Base-by-base conservation (phyloP, 148 eudicot species). In the Arctostaphylos glauca region DNA sequence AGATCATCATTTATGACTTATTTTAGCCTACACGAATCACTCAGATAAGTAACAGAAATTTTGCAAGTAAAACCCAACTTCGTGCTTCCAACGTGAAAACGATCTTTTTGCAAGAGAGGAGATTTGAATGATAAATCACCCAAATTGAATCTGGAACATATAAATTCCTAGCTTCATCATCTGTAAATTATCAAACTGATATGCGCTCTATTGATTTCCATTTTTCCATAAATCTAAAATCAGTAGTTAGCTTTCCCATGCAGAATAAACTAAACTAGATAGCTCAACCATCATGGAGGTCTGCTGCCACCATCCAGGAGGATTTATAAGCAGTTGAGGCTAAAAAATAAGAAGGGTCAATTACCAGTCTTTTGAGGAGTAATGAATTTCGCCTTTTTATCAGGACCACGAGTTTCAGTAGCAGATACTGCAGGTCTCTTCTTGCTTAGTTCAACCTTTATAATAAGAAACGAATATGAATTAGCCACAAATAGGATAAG, bases 291-390 rank as follows among this genome's bases (percentile, higher is more conserved):
- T 21, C 58, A 75, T 21, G 23, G 21, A 44, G 21, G 46, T 78
- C 19, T 19, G 52, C 18, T 38, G 54, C 52, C 70, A 79, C 81
- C 21, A 12, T 77, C 31, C 23, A 79, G 38, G 46, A 74, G 19
- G 74, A 13, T 71, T 71, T 43, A 19, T 46, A 43, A 43, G 79
- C 9, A 75, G 5, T 2, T 3, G 56, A 31, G 9, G 38, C n/a
- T 1, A 87, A 14, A 23, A 23, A 50, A 53, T 25, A 18, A 77
- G 48, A 41, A 21, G 74, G 56, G 9, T 25, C 59, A 75, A 80
- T 80, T 9, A 94, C 95, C 98, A 86, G 86, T 89, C 83, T 91
- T 91, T 80, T 87, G 89, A 16, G 98, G 95, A 31, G 98, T 92
- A 38, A 78, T 70, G 44, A 90, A 83, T 86, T 92, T 94, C 19